Base-by-base conservation (phyloP, 495 filamentous ascomycete genomes). In the Penicillium simplicissimum region DNA sequence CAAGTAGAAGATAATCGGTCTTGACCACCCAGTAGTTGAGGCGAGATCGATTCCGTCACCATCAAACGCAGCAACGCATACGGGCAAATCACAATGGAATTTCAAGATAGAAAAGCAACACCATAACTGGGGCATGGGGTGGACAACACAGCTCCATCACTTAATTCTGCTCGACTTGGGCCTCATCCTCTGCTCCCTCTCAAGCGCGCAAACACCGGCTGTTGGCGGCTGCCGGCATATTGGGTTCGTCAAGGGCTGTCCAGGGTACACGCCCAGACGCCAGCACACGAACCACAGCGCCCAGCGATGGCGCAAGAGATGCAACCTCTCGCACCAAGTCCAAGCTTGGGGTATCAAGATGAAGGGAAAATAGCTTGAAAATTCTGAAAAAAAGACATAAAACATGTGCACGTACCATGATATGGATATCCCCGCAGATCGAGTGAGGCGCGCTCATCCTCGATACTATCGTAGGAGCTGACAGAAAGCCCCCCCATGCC, bases 391-490 rank as follows among this genome's bases (percentile, higher is more conserved):
- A 62, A 57, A 25, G 28, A 19, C 21, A 54, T 19, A 57, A 69
- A 15, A 64, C 38, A 53, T 55, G 48, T 31, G 49, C 35, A 71
- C 76, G 67, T 76, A 81, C 76, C 71, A 67, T 77, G 74, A 75
- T 79, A 79, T 33, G 76, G 74, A 71, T 81, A 79, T 43, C 72
- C 74, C 61, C 76, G 65, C 40, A 79, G 65, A 72, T 81, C 78
- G 53, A 79, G 69, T 36, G 77, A 74, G 47, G 64, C 71, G 57
- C 75, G 77, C 31, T 81, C 78, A 60, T 79, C 77, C 7, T 81
- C 78, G 60, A 81, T 73, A 59, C 77, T 80, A 52, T 81, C 78
- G 64, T 81, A 81, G 38, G 78, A 81, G 64, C 78, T 81, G 68
- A 81, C 78, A 15, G 78, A 81, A 13, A 81, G 61, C 19, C 78